These are phyloP conservation scores for Comarum palustre DNA, from an alignment of 306 rosid genomes.

Conservation along the genomic window DNA sequence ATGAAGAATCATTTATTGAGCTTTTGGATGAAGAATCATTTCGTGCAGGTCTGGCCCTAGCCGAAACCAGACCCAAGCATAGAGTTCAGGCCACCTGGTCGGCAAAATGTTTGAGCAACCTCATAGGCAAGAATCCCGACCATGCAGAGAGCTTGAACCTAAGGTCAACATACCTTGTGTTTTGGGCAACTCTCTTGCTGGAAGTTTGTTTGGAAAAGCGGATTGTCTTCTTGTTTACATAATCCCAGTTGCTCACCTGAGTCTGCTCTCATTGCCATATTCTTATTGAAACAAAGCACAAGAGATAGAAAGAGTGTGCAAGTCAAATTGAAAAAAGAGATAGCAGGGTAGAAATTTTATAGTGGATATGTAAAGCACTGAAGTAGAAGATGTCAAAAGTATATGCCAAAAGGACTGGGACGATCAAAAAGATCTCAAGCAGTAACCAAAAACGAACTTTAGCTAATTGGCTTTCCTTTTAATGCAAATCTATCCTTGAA, in stretches of 20 bases:
- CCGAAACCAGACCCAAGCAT: conserved; percentile 36
- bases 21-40: conserved; percentile 22
- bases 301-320: conserved; percentile 11
- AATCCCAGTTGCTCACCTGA: conserved; percentile 15
- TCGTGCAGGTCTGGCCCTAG: conserved; percentile 26
- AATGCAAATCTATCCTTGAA: background rate
- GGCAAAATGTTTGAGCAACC: conserved; percentile 56
- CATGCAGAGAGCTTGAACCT: conserved; percentile 36
- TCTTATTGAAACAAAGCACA: conserved; percentile 6
- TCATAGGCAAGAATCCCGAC: conserved; percentile 33
- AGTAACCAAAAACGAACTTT: conserved; percentile 23
- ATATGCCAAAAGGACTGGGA: conserved; percentile 33
- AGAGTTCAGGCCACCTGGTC: conserved; percentile 47
- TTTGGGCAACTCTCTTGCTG: conserved; percentile 22
- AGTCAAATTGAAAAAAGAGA: conserved; percentile 24
- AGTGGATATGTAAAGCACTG: conserved; percentile 14
- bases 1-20: conserved; percentile 26
- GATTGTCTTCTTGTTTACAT: conserved; percentile 20
- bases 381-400: conserved; percentile 3
- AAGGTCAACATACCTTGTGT: conserved; percentile 16
- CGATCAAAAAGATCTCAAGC: conserved; percentile 44
- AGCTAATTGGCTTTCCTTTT: background rate
- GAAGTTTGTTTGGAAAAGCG: conserved; percentile 30
- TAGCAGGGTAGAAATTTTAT: conserved; percentile 13
- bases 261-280: conserved; percentile 22